Conservation (phyloP, 345 rosid species). For the Populus tremula region DNA sequence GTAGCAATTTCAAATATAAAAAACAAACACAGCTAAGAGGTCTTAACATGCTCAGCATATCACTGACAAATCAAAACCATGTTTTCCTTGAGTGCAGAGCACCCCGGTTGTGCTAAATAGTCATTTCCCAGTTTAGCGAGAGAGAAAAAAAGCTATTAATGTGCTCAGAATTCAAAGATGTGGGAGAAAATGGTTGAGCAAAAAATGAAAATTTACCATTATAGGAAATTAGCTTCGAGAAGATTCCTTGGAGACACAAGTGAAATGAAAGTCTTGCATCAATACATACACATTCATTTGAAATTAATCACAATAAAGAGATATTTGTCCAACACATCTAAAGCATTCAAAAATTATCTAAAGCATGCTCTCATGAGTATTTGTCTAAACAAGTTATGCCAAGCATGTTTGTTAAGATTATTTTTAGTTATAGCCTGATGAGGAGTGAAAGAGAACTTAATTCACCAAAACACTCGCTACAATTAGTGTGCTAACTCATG, state of each 20-base stretch:
- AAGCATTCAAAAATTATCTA: neutral
- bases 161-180: neutral
- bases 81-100: neutral
- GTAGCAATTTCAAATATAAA: neutral
- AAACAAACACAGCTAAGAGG: neutral
- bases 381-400: neutral
- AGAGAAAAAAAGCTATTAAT: neutral
- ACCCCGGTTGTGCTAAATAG: neutral
- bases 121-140: neutral
- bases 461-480: neutral
- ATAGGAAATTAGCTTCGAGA: neutral
- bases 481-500: neutral
- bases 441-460: neutral
- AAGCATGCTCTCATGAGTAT: neutral
- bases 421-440: neutral
- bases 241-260: neutral
- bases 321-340: neutral
- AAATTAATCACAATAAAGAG: neutral
- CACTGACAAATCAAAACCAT: neutral
- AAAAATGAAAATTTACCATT: neutral
- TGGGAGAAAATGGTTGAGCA: neutral
- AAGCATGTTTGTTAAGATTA: neutral
- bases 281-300: neutral
- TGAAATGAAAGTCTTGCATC: neutral
- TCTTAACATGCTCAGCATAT: neutral